Percentiles rank a stretch among this genome's conserved stretches.
Evolutionary conservation across 108 stramenopile genomes (phyloP).

Genomic region (Skeletonema costatum): DNA sequence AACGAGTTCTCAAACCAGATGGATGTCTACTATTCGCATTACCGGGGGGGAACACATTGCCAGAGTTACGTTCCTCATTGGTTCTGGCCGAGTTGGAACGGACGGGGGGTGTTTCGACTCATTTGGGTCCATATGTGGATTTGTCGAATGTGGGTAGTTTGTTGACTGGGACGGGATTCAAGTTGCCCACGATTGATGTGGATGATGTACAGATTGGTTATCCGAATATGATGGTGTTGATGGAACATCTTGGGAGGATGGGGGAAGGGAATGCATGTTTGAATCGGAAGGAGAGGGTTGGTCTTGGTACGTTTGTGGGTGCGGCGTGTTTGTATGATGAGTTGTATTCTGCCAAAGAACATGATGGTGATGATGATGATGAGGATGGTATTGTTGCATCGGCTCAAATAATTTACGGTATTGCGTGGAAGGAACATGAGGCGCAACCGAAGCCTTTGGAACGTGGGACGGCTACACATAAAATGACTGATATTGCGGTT

Average conservation of each 20-base stretch:
- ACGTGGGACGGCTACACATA: slow-evolving; percentile 77
- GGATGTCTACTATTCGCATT: slow-evolving; percentile 96
- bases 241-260: slow-evolving; percentile 97
- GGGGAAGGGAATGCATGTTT: slow-evolving; percentile 91
- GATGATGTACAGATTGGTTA: slow-evolving; percentile 90
- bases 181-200: slow-evolving; percentile 94
- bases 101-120: slow-evolving; percentile 91
- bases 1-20: slow-evolving; percentile 93
- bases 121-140: slow-evolving; percentile 93
- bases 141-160: slow-evolving; percentile 89
- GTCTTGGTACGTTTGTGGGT: slow-evolving; percentile 87
- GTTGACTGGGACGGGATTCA: slow-evolving; percentile 88
- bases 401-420: slow-evolving; percentile 93
- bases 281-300: slow-evolving; percentile 55
- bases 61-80: slow-evolving; percentile 88
- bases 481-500: slow-evolving; percentile 63
- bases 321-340: slow-evolving; percentile 91
- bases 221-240: slow-evolving; percentile 85
- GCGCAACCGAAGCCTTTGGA: slow-evolving; percentile 88
- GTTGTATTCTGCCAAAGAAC: slow-evolving; percentile 63
- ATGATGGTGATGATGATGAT: slow-evolving; percentile 33
- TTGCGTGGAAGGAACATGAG: slow-evolving; percentile 96
- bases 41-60: slow-evolving; percentile 92
- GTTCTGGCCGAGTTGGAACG: slow-evolving; percentile 91
- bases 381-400: slow-evolving; percentile 62